Base-by-base conservation (phyloP, 768 basidiomycete species). In the Boletus pseudopeckii region DNA sequence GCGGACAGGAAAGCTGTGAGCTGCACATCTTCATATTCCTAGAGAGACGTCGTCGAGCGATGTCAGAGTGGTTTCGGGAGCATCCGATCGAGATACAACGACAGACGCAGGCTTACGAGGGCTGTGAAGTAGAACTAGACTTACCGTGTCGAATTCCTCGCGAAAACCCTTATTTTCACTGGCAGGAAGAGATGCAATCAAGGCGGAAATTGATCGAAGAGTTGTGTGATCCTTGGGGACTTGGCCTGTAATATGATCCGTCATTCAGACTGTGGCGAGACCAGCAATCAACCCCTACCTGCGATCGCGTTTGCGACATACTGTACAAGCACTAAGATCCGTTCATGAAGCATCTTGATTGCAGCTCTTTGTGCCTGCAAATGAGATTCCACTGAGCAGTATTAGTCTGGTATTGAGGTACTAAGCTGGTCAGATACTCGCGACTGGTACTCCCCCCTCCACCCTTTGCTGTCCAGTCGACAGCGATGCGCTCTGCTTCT, bases 21-120 rank as follows among this genome's bases (percentile, higher is more conserved):
- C 56, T 97, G 92, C 15, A 96, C 93, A 67, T 99, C 95, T 64
- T 88, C 89, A 71, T 95, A 92, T 81, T 99, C 96, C 93, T 97
- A 61, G 33, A 47, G 17, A 43, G 26, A 40, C 5, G 33, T 34
- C 33, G 28, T 48, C 32, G 37, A 53, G 45, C 8, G 22, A 22
- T 32, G 47, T 33, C 45, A 57, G 43, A 44, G 53, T 14, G n/a
- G 9, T 34, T n/a, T 8, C 13, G 8, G 28, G 9, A 40, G 33
- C 33, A 39, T 38, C 40, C 36, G 7, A 18, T 42, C 11, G 2
- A 39, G 45, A 17, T 24, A 51, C 22, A 20, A 34, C 10, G 17
- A 28, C 6, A 34, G 26, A 24, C 3, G 30, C 6, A 4, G 8
- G 34, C 17, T 48, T 24, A 15, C 11, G 28, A 13, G 37, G 14